Evolutionary conservation across 2,329 filamentous ascomycete species (phyloP), one percentile per base, ranked within the genome.

Genomic region (Alternaria arborescens): DNA sequence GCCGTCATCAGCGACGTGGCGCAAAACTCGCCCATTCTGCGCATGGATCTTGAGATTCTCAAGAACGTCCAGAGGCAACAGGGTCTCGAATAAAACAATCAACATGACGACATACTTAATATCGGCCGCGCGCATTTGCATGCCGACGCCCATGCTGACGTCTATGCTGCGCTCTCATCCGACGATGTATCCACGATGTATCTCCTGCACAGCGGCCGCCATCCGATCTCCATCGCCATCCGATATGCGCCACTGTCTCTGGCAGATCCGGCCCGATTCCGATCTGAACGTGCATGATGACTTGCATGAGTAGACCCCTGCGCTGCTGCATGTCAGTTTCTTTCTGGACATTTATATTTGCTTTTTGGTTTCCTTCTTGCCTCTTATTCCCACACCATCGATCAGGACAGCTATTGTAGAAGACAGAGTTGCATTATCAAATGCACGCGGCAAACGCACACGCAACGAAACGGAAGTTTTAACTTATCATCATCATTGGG

Each of bases 31-130:
- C 93, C 92, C 48, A 90, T 92, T 8, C 85, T 97, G 7, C 79
- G 82, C 48, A 87, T 87, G 47, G 93, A 97, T 76, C 87, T 90
- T 74, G 85, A 86, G 52, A 95, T 97, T 60, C 83, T 97, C 14
- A 79, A 82, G 42, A 81, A 84, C 51, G 67, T 76, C 40, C 69
- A 67, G 54, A 63, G 54, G 32, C 60, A 69, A 56, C 58, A 71
- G 36, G 55, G 65, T 40, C 66, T 74, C 32, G 46, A 54, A 22
- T 56, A 47, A 59, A 59, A 50, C 50, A 55, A 58, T 16, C 34
- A 52, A 52, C 20, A 52, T 41, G 34, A 52, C 50, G 36, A 41
- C 34, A 52, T 50, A 50, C 36, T 32, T 20, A 38, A 50, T 30
- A 50, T 50, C 46, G 46, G 30, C 46, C 20, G 24, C 11, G 46